Evolutionary conservation across 495 filamentous ascomycete genomes (phyloP).

Genomic region (Penicillium flavigenum): DNA sequence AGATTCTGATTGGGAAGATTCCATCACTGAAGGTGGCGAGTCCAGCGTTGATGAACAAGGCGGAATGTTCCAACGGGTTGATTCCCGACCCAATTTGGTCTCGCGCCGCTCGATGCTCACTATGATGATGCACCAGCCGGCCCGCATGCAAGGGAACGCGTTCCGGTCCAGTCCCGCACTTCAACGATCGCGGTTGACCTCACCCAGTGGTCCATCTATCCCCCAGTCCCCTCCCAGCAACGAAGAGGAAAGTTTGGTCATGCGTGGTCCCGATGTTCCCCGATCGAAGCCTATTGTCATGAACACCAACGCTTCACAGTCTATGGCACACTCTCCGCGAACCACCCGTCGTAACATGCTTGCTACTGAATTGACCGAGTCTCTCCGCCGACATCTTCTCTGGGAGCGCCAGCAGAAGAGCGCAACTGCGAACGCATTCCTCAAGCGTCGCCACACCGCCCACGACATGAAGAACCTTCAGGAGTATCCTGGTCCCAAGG

Average conservation of each 20-base stretch:
- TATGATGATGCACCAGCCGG: conserved; percentile 76
- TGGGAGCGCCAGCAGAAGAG: conserved; percentile 91
- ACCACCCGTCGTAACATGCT: conserved; percentile 98
- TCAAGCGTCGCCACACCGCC: conserved; percentile 89
- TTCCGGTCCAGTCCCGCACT: conserved; percentile 81
- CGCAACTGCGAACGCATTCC: conserved; percentile 78
- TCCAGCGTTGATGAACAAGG: conserved; percentile 74
- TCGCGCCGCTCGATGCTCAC: conserved; percentile 88
- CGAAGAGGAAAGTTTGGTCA: conserved; percentile 65
- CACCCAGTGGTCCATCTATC: conserved; percentile 71
- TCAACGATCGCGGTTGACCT: conserved; percentile 70
- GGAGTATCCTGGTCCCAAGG: conserved; percentile 61
- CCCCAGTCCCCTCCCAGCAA: conserved; percentile 71
- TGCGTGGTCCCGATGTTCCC: conserved; percentile 70
- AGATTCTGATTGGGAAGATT: conserved; percentile 88
- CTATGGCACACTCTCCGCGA: conserved; percentile 76
- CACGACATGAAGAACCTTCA: conserved; percentile 82
- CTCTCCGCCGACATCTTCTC: conserved; percentile 72
- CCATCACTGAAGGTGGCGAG: conserved; percentile 79
- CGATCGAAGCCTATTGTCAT: conserved; percentile 85
- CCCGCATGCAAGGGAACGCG: conserved; percentile 41
- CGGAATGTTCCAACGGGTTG: conserved; percentile 81
- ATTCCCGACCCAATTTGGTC: conserved; percentile 80
- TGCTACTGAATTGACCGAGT: conserved; percentile 84
- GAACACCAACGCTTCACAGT: conserved; percentile 51